phyloP scores from a whole-genome alignment of 73 alveolate genomes.

The Paramecium octaurelia region DNA sequence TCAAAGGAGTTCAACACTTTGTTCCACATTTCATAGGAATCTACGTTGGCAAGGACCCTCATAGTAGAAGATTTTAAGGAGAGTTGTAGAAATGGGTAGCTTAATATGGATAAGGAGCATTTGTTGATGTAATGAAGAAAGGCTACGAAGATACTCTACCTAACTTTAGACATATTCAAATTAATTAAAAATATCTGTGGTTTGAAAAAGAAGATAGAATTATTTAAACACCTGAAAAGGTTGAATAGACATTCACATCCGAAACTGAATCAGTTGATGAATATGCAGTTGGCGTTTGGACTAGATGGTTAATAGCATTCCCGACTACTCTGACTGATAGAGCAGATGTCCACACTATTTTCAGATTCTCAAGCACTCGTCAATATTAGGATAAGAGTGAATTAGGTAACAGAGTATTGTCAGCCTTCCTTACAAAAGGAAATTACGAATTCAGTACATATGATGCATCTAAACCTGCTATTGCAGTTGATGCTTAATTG shows the following conservation, averaged over 20 bases:
- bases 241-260: background rate
- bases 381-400: constrained; percentile 20
- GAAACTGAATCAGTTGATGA: constrained; percentile 48
- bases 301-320: constrained; percentile 44
- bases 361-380: background rate
- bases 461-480: background rate
- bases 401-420: constrained; percentile 37
- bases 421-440: background rate
- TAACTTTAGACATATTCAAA: background rate
- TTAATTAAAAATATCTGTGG: constrained; percentile 11
- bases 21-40: constrained; percentile 45
- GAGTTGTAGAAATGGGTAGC: constrained; percentile 29
- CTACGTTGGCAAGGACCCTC: constrained; percentile 42
- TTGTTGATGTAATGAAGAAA: background rate
- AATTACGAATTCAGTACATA: constrained; percentile 28
- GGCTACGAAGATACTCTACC: constrained; percentile 44
- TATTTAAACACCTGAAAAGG: background rate
- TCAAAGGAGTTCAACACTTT: constrained; percentile 22
- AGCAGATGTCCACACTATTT: constrained; percentile 31
- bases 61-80: constrained; percentile 20
- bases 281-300: constrained; percentile 52
- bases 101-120: constrained; percentile 34
- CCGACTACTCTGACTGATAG: constrained; percentile 16
- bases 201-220: background rate
- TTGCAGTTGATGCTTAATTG: constrained; percentile 11